Percentiles rank a stretch among this genome's conserved stretches.
These are phyloP conservation scores for Aspergillus ibericus DNA, from an alignment of 2,329 filamentous ascomycete species.

Conservation along the genomic window DNA sequence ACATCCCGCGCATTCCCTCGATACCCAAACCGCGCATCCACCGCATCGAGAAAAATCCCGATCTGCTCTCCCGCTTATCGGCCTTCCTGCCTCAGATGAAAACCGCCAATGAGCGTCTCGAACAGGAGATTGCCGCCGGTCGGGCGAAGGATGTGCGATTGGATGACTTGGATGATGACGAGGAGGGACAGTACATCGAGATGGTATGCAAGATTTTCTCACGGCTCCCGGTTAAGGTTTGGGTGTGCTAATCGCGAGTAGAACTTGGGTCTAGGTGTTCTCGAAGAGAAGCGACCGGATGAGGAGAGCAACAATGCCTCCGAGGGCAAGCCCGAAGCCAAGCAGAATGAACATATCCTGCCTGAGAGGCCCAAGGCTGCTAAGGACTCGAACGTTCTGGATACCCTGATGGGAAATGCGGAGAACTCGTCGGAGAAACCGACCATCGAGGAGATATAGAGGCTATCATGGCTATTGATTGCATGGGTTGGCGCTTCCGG, in stretches of 20 bases:
- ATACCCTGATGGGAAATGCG: constrained; percentile 38
- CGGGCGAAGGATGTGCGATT: constrained; percentile 31
- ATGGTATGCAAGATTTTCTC: constrained; percentile 35
- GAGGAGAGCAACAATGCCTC: neutral
- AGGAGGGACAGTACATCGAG: constrained; percentile 43
- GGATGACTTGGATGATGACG: constrained; percentile 36
- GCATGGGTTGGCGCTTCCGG: constrained; percentile 17
- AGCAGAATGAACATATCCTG: neutral
- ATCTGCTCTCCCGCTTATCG: constrained; percentile 39
- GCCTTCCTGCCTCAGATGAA: constrained; percentile 46
- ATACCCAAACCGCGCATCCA: constrained; percentile 37
- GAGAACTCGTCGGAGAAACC: constrained; percentile 31
- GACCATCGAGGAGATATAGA: constrained; percentile 38
- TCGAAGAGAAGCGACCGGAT: constrained; percentile 40
- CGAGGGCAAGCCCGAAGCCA: neutral
- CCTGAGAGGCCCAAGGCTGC: constrained; percentile 12
- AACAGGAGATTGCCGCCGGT: constrained; percentile 39
- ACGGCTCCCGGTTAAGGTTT: neutral
- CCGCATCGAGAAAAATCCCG: constrained; percentile 26
- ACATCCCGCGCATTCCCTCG: constrained; percentile 31
- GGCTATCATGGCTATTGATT: neutral
- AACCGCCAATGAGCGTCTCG: constrained; percentile 44
- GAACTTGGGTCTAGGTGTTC: constrained; percentile 47
- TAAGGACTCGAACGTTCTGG: constrained; percentile 33
- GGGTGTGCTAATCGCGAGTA: constrained; percentile 14